Conservation (phyloP, 1,139 yeast genomes). For the Lodderomyces theae region DNA sequence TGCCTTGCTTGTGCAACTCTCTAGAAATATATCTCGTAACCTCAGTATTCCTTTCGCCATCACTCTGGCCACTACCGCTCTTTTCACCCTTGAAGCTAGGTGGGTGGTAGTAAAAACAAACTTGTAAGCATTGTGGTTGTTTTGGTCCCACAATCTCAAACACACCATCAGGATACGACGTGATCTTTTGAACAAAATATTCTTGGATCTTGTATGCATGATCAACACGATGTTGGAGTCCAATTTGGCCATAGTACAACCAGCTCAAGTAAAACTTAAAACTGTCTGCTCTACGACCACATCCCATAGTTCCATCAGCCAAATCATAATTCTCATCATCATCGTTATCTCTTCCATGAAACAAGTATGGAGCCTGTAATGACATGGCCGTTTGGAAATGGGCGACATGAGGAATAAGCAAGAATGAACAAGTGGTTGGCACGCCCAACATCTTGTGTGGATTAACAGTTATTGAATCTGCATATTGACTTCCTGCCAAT, state of each 20-base stretch:
- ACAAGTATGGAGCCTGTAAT: slow-evolving; percentile 74
- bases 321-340: slow-evolving; percentile 68
- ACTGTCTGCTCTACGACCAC: slow-evolving; percentile 85
- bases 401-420: slow-evolving; percentile 66
- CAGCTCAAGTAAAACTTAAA: slow-evolving; percentile 77
- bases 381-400: slow-evolving; percentile 73
- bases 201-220: slow-evolving; percentile 68
- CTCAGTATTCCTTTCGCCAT: slow-evolving; percentile 40
- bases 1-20: slow-evolving; percentile 59
- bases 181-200: slow-evolving; percentile 52
- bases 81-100: slow-evolving; percentile 20
- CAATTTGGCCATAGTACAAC: slow-evolving; percentile 70
- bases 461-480: slow-evolving; percentile 78
- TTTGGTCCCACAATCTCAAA: slow-evolving; percentile 50
- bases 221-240: slow-evolving; percentile 59
- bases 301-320: slow-evolving; percentile 92
- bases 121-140: slow-evolving; percentile 79
- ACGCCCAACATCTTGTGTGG: slow-evolving; percentile 93
- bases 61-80: slow-evolving; percentile 11
- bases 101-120: slow-evolving; percentile 74
- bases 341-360: slow-evolving; percentile 58
- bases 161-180: slow-evolving; percentile 24
- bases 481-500: slow-evolving; percentile 59
- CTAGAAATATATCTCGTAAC: slow-evolving; percentile 64
- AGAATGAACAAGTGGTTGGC: slow-evolving; percentile 81